Conservation (phyloP, 371 early-diverging fungal genomes). For the Rhizopus delemar region DNA sequence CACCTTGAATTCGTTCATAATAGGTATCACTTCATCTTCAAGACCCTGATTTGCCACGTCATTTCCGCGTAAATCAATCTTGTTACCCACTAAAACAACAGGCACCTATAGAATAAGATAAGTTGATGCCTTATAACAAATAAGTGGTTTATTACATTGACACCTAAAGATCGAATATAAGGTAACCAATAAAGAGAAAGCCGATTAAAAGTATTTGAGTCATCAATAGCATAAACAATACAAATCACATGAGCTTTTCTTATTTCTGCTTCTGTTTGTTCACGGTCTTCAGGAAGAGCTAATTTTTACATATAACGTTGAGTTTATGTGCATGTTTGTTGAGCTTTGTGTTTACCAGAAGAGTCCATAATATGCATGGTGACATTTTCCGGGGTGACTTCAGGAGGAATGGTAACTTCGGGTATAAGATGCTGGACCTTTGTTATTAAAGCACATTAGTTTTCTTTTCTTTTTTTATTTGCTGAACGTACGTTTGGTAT, state of each 20-base stretch:
- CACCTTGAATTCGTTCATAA: slow-evolving; percentile 97
- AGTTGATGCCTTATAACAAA: neutral
- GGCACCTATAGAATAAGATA: slow-evolving; percentile 68
- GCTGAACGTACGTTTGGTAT: slow-evolving; percentile 75
- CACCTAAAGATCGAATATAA: slow-evolving; percentile 85
- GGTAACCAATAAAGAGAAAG: slow-evolving; percentile 91
- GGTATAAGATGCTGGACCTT: slow-evolving; percentile 96
- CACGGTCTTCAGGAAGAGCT: slow-evolving; percentile 87
- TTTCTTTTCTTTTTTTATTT: neutral
- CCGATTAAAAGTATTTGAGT: slow-evolving; percentile 81
- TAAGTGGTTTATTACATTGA: slow-evolving; percentile 64
- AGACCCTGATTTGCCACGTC: slow-evolving; percentile 78
- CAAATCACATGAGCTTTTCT: slow-evolving; percentile 95
- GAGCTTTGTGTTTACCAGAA: slow-evolving; percentile 57
- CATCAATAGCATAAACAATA: slow-evolving; percentile 90
- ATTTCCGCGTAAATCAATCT: slow-evolving; percentile 87
- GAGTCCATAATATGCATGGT: slow-evolving; percentile 97
- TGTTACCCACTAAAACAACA: slow-evolving; percentile 95
- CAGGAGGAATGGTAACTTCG: slow-evolving; percentile 97
- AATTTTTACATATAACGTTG: neutral
- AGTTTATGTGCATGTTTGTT: neutral
- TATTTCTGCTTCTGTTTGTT: slow-evolving; percentile 86
- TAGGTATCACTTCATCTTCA: slow-evolving; percentile 91
- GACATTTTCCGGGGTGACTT: slow-evolving; percentile 94
- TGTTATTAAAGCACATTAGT: neutral